A percentile compares a stretch with the other conserved stretches of the same genome.
Conservation (phyloP, 352 stramenopile genomes). For the Pythium guiyangense region DNA sequence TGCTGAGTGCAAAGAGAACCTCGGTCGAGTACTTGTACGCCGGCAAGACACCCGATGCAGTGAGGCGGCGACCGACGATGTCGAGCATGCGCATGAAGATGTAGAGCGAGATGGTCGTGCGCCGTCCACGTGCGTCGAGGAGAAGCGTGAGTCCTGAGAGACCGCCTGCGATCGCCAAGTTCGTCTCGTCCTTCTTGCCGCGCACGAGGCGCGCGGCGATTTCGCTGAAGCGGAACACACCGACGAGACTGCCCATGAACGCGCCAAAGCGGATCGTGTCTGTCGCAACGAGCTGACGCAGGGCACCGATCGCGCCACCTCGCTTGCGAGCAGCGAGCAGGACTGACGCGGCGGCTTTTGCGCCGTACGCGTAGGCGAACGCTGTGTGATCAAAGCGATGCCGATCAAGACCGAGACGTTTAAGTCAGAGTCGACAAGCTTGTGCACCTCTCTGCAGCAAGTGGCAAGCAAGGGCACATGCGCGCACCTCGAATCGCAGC, state of each 20-base stretch:
- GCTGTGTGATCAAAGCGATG: constrained; percentile 11
- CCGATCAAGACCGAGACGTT: neutral
- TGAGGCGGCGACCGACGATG: constrained; percentile 68
- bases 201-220: constrained; percentile 38
- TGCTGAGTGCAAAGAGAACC: constrained; percentile 67
- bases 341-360: constrained; percentile 77
- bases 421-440: neutral
- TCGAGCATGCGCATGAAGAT: constrained; percentile 86
- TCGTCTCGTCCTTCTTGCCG: constrained; percentile 41
- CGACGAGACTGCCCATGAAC: constrained; percentile 75
- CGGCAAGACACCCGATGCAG: constrained; percentile 40
- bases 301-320: constrained; percentile 59
- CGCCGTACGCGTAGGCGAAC: constrained; percentile 73
- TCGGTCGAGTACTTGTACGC: constrained; percentile 67
- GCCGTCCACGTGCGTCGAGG: constrained; percentile 55
- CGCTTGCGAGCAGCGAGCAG: constrained; percentile 75
- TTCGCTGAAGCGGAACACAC: constrained; percentile 62
- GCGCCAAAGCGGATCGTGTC: constrained; percentile 78
- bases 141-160: constrained; percentile 67
- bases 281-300: constrained; percentile 67
- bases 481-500: constrained; percentile 27
- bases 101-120: constrained; percentile 76
- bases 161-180: constrained; percentile 62
- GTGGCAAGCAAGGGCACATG: neutral
- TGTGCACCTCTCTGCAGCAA: too few species aligned